Percentiles rank a stretch among this genome's conserved stretches.
Evolutionary conservation across 2,329 filamentous ascomycete genomes (phyloP).

Genomic region (Sporothrix brunneoviolacea): DNA sequence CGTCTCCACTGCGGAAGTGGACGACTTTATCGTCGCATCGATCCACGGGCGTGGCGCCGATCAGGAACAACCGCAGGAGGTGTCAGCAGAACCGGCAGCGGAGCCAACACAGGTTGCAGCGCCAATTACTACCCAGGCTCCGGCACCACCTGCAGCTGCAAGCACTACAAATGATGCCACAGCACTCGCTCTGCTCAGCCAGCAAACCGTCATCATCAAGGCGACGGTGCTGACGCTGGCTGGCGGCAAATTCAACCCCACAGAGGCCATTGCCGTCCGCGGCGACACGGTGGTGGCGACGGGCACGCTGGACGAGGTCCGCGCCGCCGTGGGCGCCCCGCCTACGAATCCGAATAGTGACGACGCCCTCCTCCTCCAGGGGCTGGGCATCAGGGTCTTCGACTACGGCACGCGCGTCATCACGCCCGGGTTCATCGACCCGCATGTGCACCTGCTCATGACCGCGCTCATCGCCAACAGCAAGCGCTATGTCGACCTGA

Average conservation of each 20-base stretch:
- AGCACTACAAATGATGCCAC: background rate
- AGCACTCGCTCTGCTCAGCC: background rate
- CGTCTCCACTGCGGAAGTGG: constrained; percentile 2
- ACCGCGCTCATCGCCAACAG: constrained; percentile 5
- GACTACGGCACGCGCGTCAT: constrained; percentile 8
- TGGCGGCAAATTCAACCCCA: constrained; percentile 5
- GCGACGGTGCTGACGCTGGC: constrained; percentile 10
- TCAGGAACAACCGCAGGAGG: background rate
- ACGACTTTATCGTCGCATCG: background rate
- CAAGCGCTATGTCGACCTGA: constrained; percentile 8
- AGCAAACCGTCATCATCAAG: constrained; percentile 2
- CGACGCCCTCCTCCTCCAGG: background rate
- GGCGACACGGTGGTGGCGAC: constrained; percentile 10
- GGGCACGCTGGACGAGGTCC: constrained; percentile 7
- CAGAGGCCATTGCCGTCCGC: constrained; percentile 9
- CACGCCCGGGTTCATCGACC: constrained; percentile 13
- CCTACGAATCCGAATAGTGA: too few relatives aligned
- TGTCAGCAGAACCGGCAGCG: too few relatives aligned
- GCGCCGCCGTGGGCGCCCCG: background rate
- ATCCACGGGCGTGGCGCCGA: background rate
- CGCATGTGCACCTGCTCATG: constrained; percentile 14
- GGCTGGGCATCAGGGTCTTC: too few relatives aligned
- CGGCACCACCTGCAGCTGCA: background rate
- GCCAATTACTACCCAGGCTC: background rate
- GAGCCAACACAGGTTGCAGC: too few relatives aligned